Base-by-base conservation (phyloP, 2,329 filamentous ascomycete species). In the Colletotrichum salicis region DNA sequence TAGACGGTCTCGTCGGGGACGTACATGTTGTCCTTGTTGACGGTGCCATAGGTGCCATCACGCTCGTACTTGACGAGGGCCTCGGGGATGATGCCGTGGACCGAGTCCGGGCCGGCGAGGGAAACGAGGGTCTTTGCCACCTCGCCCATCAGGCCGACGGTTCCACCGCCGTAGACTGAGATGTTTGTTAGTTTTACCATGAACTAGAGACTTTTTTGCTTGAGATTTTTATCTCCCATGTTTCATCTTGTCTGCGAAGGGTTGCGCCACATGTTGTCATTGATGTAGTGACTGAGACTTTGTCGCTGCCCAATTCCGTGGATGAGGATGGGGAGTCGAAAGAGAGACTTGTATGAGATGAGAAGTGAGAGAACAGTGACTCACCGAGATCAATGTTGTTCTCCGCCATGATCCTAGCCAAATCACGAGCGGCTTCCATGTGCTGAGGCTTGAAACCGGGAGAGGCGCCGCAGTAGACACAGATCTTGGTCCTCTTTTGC, bases 91-190 rank as follows among this genome's bases (percentile, higher is more conserved):
- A 99, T 93, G 79, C 96, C 96, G 84, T 98, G 96, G 19, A 98
- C 96, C 13, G 92, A 84, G 62, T 91, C 82, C 0, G 95, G 94
- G 3, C 96, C 96, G 5, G 92, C 91, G 74, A 98, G 90, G 0
- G 92, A 87, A 76, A 97, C 94, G 33, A 99, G 91, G 0, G 94
- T 95, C 77, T 92, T 92, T 57, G 96, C 94, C 12, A 98, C 83
- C 80, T 98, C 95, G 79, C 96, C 96, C 96, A 99, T 99, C 57
- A 99, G 88, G 11, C 96, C 96, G 48, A 94, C 91, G 2, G 96
- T 98, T 78, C 96, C 96, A 76, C 96, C 96, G 76, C 96, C 96
- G 82, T 98, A 99, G 75, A 98, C 95, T 90, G 57, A 33, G 67
- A 48, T 51, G 31, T 67, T 22, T 57, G 72, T 74, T 61, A 74